Base-by-base conservation (phyloP, 2,329 filamentous ascomycete species). In the Zymoseptoria brevis region DNA sequence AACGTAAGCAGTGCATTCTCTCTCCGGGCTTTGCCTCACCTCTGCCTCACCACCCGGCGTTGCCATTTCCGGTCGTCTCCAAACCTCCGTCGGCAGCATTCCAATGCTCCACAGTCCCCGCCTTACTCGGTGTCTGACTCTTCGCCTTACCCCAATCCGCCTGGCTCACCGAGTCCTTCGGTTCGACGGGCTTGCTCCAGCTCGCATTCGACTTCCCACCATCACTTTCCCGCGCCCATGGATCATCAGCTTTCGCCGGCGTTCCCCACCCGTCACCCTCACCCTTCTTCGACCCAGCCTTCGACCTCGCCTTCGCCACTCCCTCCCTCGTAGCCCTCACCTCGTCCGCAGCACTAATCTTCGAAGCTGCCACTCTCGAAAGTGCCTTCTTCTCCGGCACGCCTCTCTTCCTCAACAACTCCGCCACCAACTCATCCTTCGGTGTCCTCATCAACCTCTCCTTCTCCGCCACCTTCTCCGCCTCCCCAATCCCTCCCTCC, bases 351-450 rank as follows among this genome's bases (percentile, higher is more conserved):
- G 35, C 35, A 45, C 16, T 45, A n/a, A 45, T 7, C 13, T 45
- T 45, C 13, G 35, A 45, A 45, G 35, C 35, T 4, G 35, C 35
- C 35, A 45, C 35, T 6, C 35, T n/a, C 35, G 35, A 45, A 5
- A n/a, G 16, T 5, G 35, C 13, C 13, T 45, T 45, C 16, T 45
- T 45, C 35, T 45, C 35, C 35, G 35, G 35, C 35, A 45, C 35
- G 35, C 35, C 57, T 19, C 57, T 57, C 29, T 59, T 58, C 54
- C 57, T 61, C 61, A 68, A 57, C 58, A 71, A 35, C 64, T 69
- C 62, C 53, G 66, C 62, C 30, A 72, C 60, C 57, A 70, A 52
- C 61, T 72, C 60, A 30, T 71, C 66, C 64, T 71, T 74, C 13
- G 69, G 67, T 53, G 74, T 53, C 13, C 57, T 61, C 61, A 66